A percentile compares a stretch with the other conserved stretches of the same genome.
phyloP scores from a whole-genome alignment of 1,284 basidiomycete species.

The Butyriboletus pseudospeciosus region DNA sequence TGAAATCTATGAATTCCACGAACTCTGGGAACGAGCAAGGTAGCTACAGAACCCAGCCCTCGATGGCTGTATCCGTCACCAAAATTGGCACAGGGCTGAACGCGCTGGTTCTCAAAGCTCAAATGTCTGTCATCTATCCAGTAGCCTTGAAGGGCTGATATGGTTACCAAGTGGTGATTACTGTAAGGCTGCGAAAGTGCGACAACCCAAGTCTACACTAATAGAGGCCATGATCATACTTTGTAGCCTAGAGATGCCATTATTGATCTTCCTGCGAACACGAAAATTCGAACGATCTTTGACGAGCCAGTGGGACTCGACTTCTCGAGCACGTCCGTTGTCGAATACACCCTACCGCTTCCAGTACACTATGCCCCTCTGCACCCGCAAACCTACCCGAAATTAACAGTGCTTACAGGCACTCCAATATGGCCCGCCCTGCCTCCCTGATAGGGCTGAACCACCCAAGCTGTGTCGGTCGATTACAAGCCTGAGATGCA shows the following conservation, averaged over 20 bases:
- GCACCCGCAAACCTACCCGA: neutral
- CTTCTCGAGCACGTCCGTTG: neutral
- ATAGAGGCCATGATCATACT: neutral
- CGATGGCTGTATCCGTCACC: neutral
- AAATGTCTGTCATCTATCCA: neutral
- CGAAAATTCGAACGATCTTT: neutral
- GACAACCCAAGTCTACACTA: neutral
- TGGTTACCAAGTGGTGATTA: neutral
- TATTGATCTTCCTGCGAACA: neutral
- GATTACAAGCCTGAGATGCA: constrained; percentile 4
- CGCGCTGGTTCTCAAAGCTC: no score
- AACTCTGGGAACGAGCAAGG: neutral
- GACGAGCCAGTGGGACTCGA: neutral
- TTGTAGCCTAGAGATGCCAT: neutral
- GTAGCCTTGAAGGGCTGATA: neutral
- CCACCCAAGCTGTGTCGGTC: neutral
- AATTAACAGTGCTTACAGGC: neutral
- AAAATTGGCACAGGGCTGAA: neutral
- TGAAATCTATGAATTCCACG: neutral
- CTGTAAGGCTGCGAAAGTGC: neutral
- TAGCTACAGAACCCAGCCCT: neutral
- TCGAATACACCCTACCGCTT: neutral
- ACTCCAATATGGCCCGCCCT: neutral
- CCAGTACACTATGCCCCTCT: neutral
- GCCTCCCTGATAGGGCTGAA: neutral